Percentiles rank a stretch among this genome's conserved stretches.
Conservation (phyloP, 768 basidiomycete species). For the Boletus fagicola region DNA sequence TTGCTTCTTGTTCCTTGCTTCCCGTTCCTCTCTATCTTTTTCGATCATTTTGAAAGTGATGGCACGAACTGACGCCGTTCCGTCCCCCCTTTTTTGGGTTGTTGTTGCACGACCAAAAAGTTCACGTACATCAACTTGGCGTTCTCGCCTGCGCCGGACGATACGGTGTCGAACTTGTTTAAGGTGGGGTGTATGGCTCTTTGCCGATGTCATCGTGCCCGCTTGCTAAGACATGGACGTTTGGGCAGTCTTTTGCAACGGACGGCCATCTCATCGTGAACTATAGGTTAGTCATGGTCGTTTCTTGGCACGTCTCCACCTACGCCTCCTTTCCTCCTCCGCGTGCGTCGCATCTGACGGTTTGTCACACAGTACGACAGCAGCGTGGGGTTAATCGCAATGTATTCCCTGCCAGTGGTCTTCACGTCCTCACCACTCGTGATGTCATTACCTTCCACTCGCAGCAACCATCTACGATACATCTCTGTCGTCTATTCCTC, state of each 20-base stretch:
- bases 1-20: not conserved
- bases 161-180: slow-evolving; percentile 68
- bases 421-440: not conserved
- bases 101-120: slow-evolving; percentile 24
- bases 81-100: not conserved
- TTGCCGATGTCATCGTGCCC: not conserved
- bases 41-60: not conserved
- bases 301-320: too few species aligned
- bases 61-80: slow-evolving; percentile 22
- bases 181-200: slow-evolving; percentile 41
- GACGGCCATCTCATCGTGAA: slow-evolving; percentile 91
- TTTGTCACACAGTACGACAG: slow-evolving; percentile 46
- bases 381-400: slow-evolving; percentile 57
- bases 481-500: not conserved
- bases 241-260: slow-evolving; percentile 71
- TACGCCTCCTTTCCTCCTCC: too few species aligned
- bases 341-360: slow-evolving; percentile 4
- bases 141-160: slow-evolving; percentile 75
- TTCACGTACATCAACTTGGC: slow-evolving; percentile 79
- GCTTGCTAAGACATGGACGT: not conserved
- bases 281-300: slow-evolving; percentile 60
- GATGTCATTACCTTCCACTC: not conserved
- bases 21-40: not conserved
- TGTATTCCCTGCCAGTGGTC: not conserved
- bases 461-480: slow-evolving; percentile 1